These are phyloP conservation scores for Casaregolazyma suthepensis DNA, from an alignment of 1,139 yeast species.

Conservation along the genomic window DNA sequence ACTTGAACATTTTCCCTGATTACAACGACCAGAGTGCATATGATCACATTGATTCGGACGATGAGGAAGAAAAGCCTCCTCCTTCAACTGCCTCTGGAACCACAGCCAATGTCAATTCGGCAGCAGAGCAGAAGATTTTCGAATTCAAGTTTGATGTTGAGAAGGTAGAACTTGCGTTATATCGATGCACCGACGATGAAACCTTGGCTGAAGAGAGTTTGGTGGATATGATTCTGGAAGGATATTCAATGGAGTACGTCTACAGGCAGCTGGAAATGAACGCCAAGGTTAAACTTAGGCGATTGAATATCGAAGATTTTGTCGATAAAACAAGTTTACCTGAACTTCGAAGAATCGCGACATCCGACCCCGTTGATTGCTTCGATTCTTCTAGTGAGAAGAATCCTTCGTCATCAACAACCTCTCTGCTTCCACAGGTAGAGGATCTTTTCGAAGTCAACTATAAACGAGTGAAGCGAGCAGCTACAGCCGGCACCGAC, in stretches of 20 bases:
- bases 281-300: conserved; percentile 57
- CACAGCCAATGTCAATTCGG: conserved; percentile 6
- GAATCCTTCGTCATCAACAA: background rate
- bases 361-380: conserved; percentile 40
- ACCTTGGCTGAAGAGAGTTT: conserved; percentile 61
- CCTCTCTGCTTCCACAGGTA: conserved; percentile 11
- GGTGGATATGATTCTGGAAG: conserved; percentile 66
- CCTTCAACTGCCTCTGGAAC: conserved; percentile 5
- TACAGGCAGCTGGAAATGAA: conserved; percentile 58
- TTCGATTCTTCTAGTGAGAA: conserved; percentile 2
- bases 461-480: conserved; percentile 38
- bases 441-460: conserved; percentile 56
- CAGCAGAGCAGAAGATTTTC: conserved; percentile 48
- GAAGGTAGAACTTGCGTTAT: conserved; percentile 54
- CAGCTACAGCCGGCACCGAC: conserved; percentile 13
- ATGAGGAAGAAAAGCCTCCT: conserved; percentile 4
- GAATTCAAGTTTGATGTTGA: conserved; percentile 70
- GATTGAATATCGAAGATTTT: conserved; percentile 67
- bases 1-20: background rate
- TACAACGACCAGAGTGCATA: background rate
- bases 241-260: conserved; percentile 53
- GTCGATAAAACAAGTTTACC: conserved; percentile 58
- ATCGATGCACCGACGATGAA: conserved; percentile 58
- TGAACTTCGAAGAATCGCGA: conserved; percentile 63
- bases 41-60: conserved; percentile 7